Conservation (phyloP, 495 filamentous ascomycete genomes). For the Podospora sp. region DNA sequence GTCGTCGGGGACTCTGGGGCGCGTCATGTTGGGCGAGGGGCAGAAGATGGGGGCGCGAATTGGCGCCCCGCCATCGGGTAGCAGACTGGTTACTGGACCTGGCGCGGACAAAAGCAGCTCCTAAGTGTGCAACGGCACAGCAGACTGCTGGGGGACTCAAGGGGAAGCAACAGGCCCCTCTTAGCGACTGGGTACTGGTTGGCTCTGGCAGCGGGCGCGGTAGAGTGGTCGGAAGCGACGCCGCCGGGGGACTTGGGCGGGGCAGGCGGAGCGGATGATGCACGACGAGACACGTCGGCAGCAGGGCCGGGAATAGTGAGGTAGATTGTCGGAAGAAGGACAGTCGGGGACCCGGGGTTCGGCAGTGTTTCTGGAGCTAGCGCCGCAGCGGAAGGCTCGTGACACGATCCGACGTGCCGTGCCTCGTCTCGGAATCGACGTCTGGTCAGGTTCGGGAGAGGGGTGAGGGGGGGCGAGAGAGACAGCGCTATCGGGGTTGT, state of each 20-base stretch:
- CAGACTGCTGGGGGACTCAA: slow-evolving; percentile 19
- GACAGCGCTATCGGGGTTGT: slow-evolving; percentile 18
- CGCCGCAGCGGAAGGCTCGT: slow-evolving; percentile 29
- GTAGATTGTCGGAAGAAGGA: slow-evolving; percentile 36
- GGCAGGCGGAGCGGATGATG: slow-evolving; percentile 39
- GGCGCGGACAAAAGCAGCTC: slow-evolving; percentile 26
- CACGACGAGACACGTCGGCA: slow-evolving; percentile 35
- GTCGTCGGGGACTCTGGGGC: slow-evolving; percentile 64
- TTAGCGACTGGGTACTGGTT: slow-evolving; percentile 23
- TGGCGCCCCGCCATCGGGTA: slow-evolving; percentile 40
- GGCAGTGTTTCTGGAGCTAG: slow-evolving; percentile 26
- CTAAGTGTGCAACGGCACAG: slow-evolving; percentile 29
- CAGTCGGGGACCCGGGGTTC: slow-evolving; percentile 25
- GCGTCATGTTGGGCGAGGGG: slow-evolving; percentile 53
- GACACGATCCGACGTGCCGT: slow-evolving; percentile 38
- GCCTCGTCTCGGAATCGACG: slow-evolving; percentile 23
- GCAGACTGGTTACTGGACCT: slow-evolving; percentile 19
- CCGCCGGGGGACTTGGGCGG: slow-evolving; percentile 21
- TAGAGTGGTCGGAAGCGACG: slow-evolving; percentile 33
- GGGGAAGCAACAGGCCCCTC: slow-evolving; percentile 13
- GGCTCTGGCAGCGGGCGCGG: neutral
- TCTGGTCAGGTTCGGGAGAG: neutral
- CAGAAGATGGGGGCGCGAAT: slow-evolving; percentile 21
- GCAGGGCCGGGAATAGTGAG: slow-evolving; percentile 34
- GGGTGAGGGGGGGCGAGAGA: slow-evolving; percentile 3